Evolutionary conservation across 2,329 filamentous ascomycete genomes (phyloP), one percentile per base, ranked within the genome.

Genomic region (Fusarium sp.): DNA sequence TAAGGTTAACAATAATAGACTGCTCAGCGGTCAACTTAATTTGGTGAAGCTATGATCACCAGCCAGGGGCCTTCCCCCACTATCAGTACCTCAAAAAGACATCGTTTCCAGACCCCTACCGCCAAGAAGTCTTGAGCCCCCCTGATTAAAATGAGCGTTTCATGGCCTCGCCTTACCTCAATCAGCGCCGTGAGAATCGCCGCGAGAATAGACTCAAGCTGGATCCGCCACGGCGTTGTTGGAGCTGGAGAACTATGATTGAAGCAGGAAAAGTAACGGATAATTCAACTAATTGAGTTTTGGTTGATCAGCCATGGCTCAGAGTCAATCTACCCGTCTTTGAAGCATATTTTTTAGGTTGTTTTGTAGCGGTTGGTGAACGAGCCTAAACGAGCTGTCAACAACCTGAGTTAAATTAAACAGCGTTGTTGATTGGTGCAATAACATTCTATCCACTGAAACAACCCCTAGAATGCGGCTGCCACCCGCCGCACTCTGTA

Each of bases 261-360:
- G 28, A 33, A 4, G 22, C 5, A 6, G 3, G 28, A 8, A 28
- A 7, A 20, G 7, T 14, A n/a, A 8, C 17, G 26, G 6, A 41
- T 33, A 26, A 17, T 9, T 42, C 1, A 15, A 15, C 6, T 24
- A 11, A n/a, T 11, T 8, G 11, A 33, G 6, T 33, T 44, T 33
- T 12, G 3, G 22, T 24, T n/a, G 31, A 47, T 47, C 22, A 18
- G 22, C 24, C 24, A 24, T 35, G 17, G 31, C n/a, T 28, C 18
- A 36, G 33, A 35, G n/a, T 45, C n/a, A 47, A 48, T 35, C 28
- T 26, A 17, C n/a, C 14, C 18, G 17, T 7, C 14, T n/a, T 28
- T 58, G 41, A 58, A 58, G 63, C 63, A 65, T 66, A 38, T 65
- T 66, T 66, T 66, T 67, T 67, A 67, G 36, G 63, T 67, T 67